These are phyloP conservation scores for Rachicladosporium sp. DNA, from an alignment of 2,329 filamentous ascomycete species.

Conservation along the genomic window DNA sequence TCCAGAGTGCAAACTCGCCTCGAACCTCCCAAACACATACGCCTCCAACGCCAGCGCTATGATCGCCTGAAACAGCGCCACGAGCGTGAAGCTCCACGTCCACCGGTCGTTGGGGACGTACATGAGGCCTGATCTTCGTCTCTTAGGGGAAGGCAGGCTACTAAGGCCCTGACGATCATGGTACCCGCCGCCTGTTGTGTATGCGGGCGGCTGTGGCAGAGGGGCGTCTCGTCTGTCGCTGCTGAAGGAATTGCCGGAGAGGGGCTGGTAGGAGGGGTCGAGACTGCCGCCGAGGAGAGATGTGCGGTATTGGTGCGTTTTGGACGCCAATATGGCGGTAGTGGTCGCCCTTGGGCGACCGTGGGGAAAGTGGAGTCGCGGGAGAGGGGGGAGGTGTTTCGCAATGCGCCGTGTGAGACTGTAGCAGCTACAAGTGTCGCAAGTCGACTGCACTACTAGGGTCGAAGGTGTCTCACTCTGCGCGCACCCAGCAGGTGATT, in stretches of 20 bases:
- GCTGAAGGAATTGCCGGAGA: slow-evolving; percentile 29
- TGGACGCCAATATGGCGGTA: slow-evolving; percentile 27
- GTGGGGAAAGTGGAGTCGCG: neutral
- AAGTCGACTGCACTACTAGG: no score
- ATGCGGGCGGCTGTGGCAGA: slow-evolving; percentile 6
- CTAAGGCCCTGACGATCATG: slow-evolving; percentile 39
- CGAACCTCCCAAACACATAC: slow-evolving; percentile 83
- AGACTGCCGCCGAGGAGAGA: slow-evolving; percentile 44
- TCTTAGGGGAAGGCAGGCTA: slow-evolving; percentile 22
- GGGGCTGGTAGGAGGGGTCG: slow-evolving; percentile 29
- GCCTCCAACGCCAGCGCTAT: slow-evolving; percentile 75
- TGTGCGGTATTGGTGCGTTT: slow-evolving; percentile 44
- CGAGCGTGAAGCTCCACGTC: slow-evolving; percentile 74
- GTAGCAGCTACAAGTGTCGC: no score
- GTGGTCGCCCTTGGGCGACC: slow-evolving; percentile 7
- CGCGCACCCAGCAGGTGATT: no score
- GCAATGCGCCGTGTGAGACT: no score
- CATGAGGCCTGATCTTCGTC: slow-evolving; percentile 35
- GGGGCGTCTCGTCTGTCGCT: slow-evolving; percentile 10
- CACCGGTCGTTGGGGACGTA: slow-evolving; percentile 74
- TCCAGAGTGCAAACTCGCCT: slow-evolving; percentile 40
- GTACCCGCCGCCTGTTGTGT: slow-evolving; percentile 27
- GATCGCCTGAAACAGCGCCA: slow-evolving; percentile 62
- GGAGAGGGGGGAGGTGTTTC: neutral
- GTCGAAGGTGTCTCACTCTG: no score